Evolutionary conservation across 2,329 filamentous ascomycete species (phyloP), one percentile per base, ranked within the genome.

Genomic region (Claviceps fusiformis): DNA sequence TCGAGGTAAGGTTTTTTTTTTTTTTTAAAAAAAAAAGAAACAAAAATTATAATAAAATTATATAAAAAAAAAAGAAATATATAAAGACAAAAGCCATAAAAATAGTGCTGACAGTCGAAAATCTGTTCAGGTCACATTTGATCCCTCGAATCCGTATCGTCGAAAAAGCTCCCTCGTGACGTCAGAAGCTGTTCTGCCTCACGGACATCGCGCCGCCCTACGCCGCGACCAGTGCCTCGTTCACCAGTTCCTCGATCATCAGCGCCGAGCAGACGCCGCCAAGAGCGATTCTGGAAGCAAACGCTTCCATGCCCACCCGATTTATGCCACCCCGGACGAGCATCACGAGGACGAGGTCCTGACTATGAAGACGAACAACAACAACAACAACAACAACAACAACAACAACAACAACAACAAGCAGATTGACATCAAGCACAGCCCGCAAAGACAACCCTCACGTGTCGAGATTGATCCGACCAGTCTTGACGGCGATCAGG

Each of bases 151-250:
- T 59, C 74, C 76, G 0, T 82, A 84, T 62, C 78, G 83, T 27
- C 77, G 83, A 56, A 86, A 86, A 70, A 84, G 81, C 62, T 86
- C 82, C 13, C 73, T 86, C 51, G 78, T 84, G 13, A 65, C 74
- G 5, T 70, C 71, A 51, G 80, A 84, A 35, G 63, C 70, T 3
- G 62, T 68, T 17, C 59, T 63, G 8, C 72, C 73, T 5, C 60
- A 70, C 41, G 62, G 58, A 50, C 58, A 55, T 41, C 59, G 41
- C 54, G 59, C 52, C 62, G 47, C 50, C 5, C 65, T 46, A 62
- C 67, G 61, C n/a, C 66, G 67, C 41, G 77, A 78, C 13, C 79
- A 82, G 62, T 86, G 82, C 61, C 74, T 85, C 43, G 82, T 86
- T 37, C 83, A 86, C 64, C 78, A 83, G 55, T 75, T 85, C 52